These are phyloP conservation scores for Casaregolazyma suthepensis DNA, from an alignment of 1,139 yeast species.

Conservation along the genomic window DNA sequence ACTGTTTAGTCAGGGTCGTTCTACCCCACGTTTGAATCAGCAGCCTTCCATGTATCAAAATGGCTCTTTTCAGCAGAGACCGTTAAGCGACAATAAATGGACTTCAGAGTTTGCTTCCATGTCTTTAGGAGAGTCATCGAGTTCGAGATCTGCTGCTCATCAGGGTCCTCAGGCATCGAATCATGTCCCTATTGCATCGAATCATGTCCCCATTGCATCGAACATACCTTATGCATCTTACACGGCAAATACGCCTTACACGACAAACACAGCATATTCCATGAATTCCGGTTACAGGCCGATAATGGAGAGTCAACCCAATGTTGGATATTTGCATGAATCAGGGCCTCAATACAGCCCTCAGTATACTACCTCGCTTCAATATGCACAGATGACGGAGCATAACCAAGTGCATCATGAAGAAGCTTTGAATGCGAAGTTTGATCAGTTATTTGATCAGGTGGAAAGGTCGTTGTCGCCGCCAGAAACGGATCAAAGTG, in stretches of 20 bases:
- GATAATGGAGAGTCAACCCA: not conserved
- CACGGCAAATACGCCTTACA: not conserved
- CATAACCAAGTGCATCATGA: constrained; percentile 23
- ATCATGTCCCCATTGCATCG: not conserved
- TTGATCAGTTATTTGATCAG: constrained; percentile 27
- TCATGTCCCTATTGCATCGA: constrained; percentile 3
- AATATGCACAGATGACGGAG: constrained; percentile 20
- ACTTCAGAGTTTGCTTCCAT: constrained; percentile 15
- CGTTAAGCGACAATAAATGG: constrained; percentile 1
- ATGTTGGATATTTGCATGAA: not conserved
- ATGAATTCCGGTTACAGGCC: not conserved
- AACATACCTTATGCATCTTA: not conserved
- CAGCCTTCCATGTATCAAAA: not conserved
- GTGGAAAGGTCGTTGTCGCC: constrained; percentile 19
- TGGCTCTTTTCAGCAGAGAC: not conserved
- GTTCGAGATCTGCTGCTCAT: not conserved
- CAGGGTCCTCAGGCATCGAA: constrained; percentile 3
- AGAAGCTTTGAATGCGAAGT: constrained; percentile 19
- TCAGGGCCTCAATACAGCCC: not conserved
- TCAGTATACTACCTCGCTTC: not conserved
- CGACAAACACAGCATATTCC: not conserved
- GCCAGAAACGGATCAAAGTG: constrained; percentile 1
- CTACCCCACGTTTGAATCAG: not conserved
- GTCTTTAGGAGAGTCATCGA: constrained; percentile 5
- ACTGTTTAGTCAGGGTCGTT: not conserved